Evolutionary conservation across 2,329 filamentous ascomycete genomes (phyloP), one percentile per base, ranked within the genome.

Genomic region (Teratosphaeria zuluensis): DNA sequence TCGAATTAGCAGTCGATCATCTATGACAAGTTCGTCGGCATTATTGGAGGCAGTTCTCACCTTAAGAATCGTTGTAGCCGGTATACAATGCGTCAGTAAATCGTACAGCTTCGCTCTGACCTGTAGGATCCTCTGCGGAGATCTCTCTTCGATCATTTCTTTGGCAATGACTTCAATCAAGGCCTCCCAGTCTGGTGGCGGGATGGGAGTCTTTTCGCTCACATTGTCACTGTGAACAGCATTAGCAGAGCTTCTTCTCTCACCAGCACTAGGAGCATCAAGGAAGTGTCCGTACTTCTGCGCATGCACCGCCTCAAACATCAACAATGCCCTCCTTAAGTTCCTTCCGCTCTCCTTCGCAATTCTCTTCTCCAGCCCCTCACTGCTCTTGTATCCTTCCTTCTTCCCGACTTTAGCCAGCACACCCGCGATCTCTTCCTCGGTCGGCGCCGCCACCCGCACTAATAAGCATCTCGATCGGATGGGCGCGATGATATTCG

Each of bases 401-500:
- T 86, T 90, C 78, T 86, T 87, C 16, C 88, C 88, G 4, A 86
- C 84, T 55, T 75, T 76, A 58, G 75, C 79, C 61, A 99, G 77
- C 31, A 90, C 92, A 46, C 81, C 78, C 65, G 87, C 90, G 61
- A 99, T 97, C 68, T 99, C 88, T 7, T 82, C 81, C 66, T 95
- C 87, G 0, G 86, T 90, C 7, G 94, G 94, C 21, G 94, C 92
- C 14, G 94, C 86, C 30, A 99, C 94, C 64, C 94, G 83, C 57
- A 99, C 90, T 55, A 99, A 81, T 72, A 99, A 78, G 56, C 92
- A 96, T 74, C 94, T 82, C 68, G 89, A 95, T 64, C 92, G 84
- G 71, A 99, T 99, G 0, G 94, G 94, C n/a, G 94, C 92, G 73
- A 99, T 99, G 68, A 99, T 99, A 70, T 97, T 97, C 63, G 92